phyloP scores from a whole-genome alignment of 139 green algal genomes.

The Ostreobium quekettii region DNA sequence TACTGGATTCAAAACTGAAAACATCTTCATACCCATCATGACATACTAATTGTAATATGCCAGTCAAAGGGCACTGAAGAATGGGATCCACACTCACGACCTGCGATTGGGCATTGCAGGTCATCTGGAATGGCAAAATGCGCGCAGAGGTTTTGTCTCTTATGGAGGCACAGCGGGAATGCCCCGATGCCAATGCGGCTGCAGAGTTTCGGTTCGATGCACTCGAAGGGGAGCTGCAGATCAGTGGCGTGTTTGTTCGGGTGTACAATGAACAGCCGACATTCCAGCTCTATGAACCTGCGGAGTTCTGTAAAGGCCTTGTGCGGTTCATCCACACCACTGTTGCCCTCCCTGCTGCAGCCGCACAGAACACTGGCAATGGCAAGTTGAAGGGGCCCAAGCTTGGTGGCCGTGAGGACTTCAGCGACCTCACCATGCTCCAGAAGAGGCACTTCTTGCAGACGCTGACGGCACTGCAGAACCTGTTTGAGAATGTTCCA shows the following conservation, averaged over 20 bases:
- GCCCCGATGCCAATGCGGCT: conserved; percentile 2
- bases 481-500: conserved; percentile 51
- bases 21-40: no score
- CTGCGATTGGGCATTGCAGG: no score
- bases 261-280: conserved; percentile 66
- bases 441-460: conserved; percentile 29
- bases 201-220: conserved; percentile 19
- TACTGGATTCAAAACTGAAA: no score
- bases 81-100: no score
- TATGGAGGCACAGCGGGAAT: conserved; percentile 28
- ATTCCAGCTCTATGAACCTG: conserved; percentile 20
- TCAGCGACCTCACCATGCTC: background rate
- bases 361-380: background rate
- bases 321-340: conserved; percentile 9
- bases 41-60: no score
- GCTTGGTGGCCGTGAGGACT: no score
- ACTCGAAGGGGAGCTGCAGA: conserved; percentile 60
- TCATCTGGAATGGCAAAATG: conserved; percentile 85
- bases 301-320: conserved; percentile 18
- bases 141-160: conserved; percentile 61
- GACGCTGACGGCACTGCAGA: conserved; percentile 35
- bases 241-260: conserved; percentile 82
- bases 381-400: no score
- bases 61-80: no score
- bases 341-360: background rate